phyloP scores from a whole-genome alignment of 1,139 yeast genomes.

The Blastobotrys ciferrii region DNA sequence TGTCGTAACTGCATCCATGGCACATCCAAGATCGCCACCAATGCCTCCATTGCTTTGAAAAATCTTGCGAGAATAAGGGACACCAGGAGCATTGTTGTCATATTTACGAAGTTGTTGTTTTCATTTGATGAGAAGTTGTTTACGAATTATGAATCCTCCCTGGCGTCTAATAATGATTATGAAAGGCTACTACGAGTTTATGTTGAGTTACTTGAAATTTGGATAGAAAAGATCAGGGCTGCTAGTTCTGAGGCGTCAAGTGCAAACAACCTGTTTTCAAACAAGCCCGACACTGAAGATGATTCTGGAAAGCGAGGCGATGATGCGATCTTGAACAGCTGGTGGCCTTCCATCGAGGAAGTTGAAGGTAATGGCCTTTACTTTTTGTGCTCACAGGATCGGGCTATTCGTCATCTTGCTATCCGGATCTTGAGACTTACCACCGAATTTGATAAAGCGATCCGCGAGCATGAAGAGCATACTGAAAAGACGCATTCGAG shows the following conservation, averaged over 20 bases:
- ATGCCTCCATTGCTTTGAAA: conserved; percentile 63
- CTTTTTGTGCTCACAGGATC: conserved; percentile 86
- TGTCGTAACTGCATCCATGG: conserved; percentile 74
- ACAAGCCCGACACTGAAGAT: conserved; percentile 23
- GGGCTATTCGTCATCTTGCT: conserved; percentile 70
- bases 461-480: conserved; percentile 50
- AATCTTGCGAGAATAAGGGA: conserved; percentile 65
- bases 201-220: conserved; percentile 72
- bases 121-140: conserved; percentile 59
- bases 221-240: conserved; percentile 63
- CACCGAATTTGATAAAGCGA: conserved; percentile 80
- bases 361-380: conserved; percentile 94
- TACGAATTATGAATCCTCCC: conserved; percentile 45
- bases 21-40: conserved; percentile 57
- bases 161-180: conserved; percentile 56
- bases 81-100: conserved; percentile 67
- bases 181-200: conserved; percentile 63
- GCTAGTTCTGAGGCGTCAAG: conserved; percentile 17
- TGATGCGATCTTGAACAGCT: conserved; percentile 72
- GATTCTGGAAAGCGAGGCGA: conserved; percentile 49
- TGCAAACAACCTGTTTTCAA: neutral
- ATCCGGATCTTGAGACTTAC: conserved; percentile 70
- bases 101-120: conserved; percentile 78
- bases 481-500: conserved; percentile 24
- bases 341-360: conserved; percentile 83